These are phyloP conservation scores for Balamuthia mandrillaris DNA, from an alignment of 208 protist genomes.

Conservation along the genomic window DNA sequence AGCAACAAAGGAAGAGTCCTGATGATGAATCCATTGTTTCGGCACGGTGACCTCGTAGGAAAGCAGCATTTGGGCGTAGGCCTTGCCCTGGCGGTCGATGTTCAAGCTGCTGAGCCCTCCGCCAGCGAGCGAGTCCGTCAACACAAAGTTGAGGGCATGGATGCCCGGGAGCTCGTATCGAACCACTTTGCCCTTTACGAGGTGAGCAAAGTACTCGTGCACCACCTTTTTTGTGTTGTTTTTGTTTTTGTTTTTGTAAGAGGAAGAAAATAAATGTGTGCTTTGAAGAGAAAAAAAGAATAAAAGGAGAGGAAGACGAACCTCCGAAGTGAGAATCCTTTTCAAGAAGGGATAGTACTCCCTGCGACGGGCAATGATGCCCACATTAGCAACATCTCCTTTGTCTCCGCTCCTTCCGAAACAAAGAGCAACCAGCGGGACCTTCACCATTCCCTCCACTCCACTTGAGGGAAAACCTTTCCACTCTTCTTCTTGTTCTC, in stretches of 20 bases:
- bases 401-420: conserved; percentile 16
- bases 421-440: neutral
- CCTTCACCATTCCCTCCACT: neutral
- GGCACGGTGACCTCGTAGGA: conserved; percentile 3
- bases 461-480: neutral
- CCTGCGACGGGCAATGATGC: neutral
- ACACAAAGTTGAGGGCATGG: conserved; percentile 10
- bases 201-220: neutral
- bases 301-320: too few species aligned
- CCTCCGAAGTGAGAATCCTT: neutral
- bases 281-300: neutral
- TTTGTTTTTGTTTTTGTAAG: too few species aligned
- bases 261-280: neutral
- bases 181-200: conserved; percentile 1
- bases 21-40: neutral
- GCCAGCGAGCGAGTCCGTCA: conserved; percentile 11
- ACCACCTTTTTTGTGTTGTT: too few species aligned
- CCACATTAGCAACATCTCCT: conserved; percentile 27
- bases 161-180: conserved; percentile 11
- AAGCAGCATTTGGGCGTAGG: conserved; percentile 30
- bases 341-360: neutral
- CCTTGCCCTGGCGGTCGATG: conserved; percentile 25
- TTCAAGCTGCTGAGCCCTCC: neutral
- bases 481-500: neutral
- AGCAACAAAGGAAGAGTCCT: neutral